Percentiles rank a stretch among this genome's conserved stretches.
Conservation (phyloP, 768 basidiomycete genomes). For the Boletellus ananiceps region DNA sequence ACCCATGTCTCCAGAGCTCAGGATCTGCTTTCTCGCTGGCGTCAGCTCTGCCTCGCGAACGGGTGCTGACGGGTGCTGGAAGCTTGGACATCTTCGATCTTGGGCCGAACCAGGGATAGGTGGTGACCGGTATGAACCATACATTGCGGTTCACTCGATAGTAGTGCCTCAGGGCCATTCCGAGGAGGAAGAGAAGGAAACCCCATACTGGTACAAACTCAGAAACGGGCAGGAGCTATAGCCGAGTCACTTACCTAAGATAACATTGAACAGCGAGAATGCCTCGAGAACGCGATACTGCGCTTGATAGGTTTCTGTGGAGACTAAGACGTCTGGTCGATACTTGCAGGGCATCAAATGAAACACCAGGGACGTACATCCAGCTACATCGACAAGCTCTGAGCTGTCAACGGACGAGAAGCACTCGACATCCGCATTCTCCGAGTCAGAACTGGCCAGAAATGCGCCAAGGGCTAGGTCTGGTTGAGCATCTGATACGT, state of each 20-base stretch:
- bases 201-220: slow-evolving; percentile 39
- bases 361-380: slow-evolving; percentile 47
- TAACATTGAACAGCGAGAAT: slow-evolving; percentile 75
- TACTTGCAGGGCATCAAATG: slow-evolving; percentile 1
- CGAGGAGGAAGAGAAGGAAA: slow-evolving; percentile 44
- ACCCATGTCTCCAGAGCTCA: slow-evolving; percentile 18
- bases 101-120: slow-evolving; percentile 67
- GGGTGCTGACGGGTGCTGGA: slow-evolving; percentile 38
- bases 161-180: slow-evolving; percentile 41
- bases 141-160: slow-evolving; percentile 44
- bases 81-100: slow-evolving; percentile 34
- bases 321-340: slow-evolving; percentile 43
- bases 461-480: slow-evolving; percentile 66
- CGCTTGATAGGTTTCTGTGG: slow-evolving; percentile 84
- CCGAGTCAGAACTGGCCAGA: slow-evolving; percentile 68
- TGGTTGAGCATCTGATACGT: slow-evolving; percentile 10
- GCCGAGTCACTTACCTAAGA: slow-evolving; percentile 47
- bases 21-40: slow-evolving; percentile 26
- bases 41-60: slow-evolving; percentile 33
- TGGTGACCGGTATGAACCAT: slow-evolving; percentile 69
- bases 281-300: slow-evolving; percentile 81
- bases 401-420: slow-evolving; percentile 53
- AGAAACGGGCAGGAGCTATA: not conserved
- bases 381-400: slow-evolving; percentile 54
- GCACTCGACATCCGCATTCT: slow-evolving; percentile 79